phyloP scores from a whole-genome alignment of 2,329 filamentous ascomycete species.

The Gnomoniopsis sp. region DNA sequence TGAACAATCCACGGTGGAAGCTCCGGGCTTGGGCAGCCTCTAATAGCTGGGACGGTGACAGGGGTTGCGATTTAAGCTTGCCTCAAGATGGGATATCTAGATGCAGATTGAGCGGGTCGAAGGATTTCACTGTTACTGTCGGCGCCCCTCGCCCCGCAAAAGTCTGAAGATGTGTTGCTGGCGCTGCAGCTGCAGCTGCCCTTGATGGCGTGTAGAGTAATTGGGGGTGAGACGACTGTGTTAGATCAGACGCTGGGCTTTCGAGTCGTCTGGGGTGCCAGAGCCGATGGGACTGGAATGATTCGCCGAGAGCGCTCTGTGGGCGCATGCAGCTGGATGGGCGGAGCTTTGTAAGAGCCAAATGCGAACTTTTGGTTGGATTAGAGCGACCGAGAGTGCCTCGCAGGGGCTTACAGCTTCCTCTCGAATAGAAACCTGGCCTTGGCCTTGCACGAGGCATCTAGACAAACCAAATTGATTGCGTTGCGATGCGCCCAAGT shows the following conservation, averaged over 20 bases:
- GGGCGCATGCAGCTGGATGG: constrained; percentile 9
- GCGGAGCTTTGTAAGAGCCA: neutral
- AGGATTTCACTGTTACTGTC: constrained; percentile 3
- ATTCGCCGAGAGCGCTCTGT: constrained; percentile 17
- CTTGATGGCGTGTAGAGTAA: constrained; percentile 18
- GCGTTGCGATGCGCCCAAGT: neutral
- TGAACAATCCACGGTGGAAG: neutral
- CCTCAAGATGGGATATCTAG: constrained; percentile 7
- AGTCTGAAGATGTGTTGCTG: constrained; percentile 4
- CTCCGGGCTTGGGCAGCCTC: constrained; percentile 2
- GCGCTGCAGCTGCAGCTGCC: neutral
- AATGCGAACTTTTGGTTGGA: neutral
- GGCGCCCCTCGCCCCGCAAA: neutral
- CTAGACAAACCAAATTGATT: neutral
- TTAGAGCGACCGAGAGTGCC: neutral
- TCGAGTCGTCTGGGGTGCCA: neutral
- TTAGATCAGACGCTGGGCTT: constrained; percentile 16
- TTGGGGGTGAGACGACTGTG: constrained; percentile 16
- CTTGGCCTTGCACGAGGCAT: neutral
- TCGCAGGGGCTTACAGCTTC: neutral
- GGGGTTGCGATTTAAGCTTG: constrained; percentile 1
- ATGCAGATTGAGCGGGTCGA: constrained; percentile 9
- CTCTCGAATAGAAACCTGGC: neutral
- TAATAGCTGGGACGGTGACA: constrained; percentile 12
- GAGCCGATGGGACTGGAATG: constrained; percentile 5